Conservation (phyloP, 2,329 filamentous ascomycete species). For the Diaporthe vexans region DNA sequence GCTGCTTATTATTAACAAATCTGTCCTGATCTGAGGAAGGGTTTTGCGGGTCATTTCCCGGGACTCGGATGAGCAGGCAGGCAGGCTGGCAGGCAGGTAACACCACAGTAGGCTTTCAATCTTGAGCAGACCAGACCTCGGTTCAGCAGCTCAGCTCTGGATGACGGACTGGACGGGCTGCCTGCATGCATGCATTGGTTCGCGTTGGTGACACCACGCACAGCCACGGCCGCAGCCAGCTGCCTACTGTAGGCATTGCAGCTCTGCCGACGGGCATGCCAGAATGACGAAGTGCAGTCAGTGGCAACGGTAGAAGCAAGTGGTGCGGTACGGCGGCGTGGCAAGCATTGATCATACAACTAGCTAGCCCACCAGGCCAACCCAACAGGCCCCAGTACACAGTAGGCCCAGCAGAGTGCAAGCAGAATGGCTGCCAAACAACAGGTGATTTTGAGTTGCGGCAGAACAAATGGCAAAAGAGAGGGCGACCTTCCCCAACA, state of each 20-base stretch:
- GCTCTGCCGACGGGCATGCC: not conserved
- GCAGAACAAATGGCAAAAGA: not conserved
- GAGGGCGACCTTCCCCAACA: slow-evolving; percentile 4
- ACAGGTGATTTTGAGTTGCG: slow-evolving; percentile 2
- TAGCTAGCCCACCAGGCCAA: no score
- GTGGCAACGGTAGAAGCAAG: not conserved
- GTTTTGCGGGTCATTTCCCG: not conserved
- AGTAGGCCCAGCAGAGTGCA: no score
- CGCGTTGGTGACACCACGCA: not conserved
- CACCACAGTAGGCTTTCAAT: not conserved
- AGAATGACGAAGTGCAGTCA: not conserved
- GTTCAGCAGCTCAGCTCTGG: not conserved
- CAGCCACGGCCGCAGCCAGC: slow-evolving; percentile 14
- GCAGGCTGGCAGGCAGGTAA: no score
- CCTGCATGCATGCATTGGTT: not conserved
- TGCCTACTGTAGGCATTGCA: not conserved
- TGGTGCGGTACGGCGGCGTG: not conserved
- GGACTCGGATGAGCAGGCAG: not conserved
- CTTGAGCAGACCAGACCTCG: not conserved
- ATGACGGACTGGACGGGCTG: no score
- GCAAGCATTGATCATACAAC: not conserved
- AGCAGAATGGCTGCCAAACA: not conserved
- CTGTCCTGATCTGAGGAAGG: not conserved
- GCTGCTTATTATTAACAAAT: slow-evolving; percentile 11
- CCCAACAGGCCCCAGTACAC: no score